A percentile compares a stretch with the other conserved stretches of the same genome.
These are phyloP conservation scores for Bretziella fagacearum DNA, from an alignment of 2,329 filamentous ascomycete genomes.

Conservation along the genomic window DNA sequence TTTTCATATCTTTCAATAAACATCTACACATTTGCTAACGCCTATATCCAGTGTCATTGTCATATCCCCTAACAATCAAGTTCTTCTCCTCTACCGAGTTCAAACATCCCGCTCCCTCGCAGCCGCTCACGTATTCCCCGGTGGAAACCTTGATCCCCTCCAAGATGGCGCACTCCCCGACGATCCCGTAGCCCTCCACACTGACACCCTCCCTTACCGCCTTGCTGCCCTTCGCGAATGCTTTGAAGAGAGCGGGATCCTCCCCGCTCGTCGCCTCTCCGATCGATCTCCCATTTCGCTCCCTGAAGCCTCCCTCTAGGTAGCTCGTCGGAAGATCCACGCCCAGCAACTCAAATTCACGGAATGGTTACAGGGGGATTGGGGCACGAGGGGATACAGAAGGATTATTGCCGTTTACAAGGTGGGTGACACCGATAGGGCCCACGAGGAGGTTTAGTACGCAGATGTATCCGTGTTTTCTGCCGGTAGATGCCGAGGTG, in stretches of 20 bases:
- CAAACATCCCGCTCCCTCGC: conserved; percentile 69
- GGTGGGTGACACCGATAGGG: conserved; percentile 72
- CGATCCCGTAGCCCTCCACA: conserved; percentile 40
- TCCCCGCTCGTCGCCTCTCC: conserved; percentile 38
- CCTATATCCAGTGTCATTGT: conserved; percentile 42
- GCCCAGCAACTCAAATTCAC: conserved; percentile 45
- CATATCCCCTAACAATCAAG: conserved; percentile 70
- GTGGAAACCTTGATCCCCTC: conserved; percentile 60
- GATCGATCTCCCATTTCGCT: conserved; percentile 44
- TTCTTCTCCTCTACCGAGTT: conserved; percentile 76
- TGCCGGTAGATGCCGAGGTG: conserved; percentile 36
- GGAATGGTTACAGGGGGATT: conserved; percentile 41
- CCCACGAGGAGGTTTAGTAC: conserved; percentile 70
- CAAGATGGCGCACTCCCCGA: conserved; percentile 51
- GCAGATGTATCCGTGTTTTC: conserved; percentile 91
- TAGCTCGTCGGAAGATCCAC: conserved; percentile 53
- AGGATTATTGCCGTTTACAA: conserved; percentile 62
- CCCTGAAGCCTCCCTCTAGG: conserved; percentile 40
- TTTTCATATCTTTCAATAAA: too few relatives aligned
- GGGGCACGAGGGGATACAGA: conserved; percentile 43
- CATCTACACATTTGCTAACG: neutral
- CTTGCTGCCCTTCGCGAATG: conserved; percentile 75
- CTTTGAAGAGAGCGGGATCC: conserved; percentile 85
- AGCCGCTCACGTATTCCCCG: conserved; percentile 88
- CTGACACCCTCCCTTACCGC: conserved; percentile 58